Base-by-base conservation (phyloP, 2,329 filamentous ascomycete species). In the Aureobasidium sp. region DNA sequence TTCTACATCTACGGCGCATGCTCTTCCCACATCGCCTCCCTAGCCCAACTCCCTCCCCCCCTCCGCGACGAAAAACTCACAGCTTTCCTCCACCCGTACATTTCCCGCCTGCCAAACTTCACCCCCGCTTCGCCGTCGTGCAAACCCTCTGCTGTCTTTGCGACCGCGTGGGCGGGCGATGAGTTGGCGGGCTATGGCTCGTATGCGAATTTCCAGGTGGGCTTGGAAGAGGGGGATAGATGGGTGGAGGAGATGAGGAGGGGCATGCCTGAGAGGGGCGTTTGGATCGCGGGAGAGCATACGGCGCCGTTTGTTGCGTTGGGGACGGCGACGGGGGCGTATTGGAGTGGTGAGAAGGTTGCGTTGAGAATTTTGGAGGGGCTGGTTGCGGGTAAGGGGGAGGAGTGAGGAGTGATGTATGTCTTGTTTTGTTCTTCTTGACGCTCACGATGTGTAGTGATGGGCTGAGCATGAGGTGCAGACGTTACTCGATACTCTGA, bases 201-300 rank as follows among this genome's bases (percentile, higher is more conserved):
- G 66, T 96, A 96, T 71, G 83, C 81, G 55, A 95, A 95, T 71
- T 95, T 95, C 74, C 90, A 91, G 67, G 79, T 87, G 17, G 90
- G 89, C 0, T 69, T 93, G 49, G 77, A 83, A 65, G 77, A 83
- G 6, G 89, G 86, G 0, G 89, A 92, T 66, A 76, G 79, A 61
- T 88, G 95, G 69, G 84, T 96, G 50, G 81, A 86, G 70, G 70
- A 73, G 2, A 75, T 86, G 74, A 71, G 83, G 25, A 68, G 73
- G 2, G 81, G 81, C 0, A 68, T 79, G 64, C 85, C 85, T 0
- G 84, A 83, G 13, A 76, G 84, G 23, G 85, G 88, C 0, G 69
- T 96, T 9, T 96, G 91, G 91, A 79, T 96, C 65, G 91, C 91
- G 0, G 91, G 91, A 0, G 91, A 96, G 74, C 91, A 96, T 74